Percentiles rank a stretch among this genome's conserved stretches.
Conservation (phyloP, 2,329 filamentous ascomycete genomes). For the Fusarium sarcochroum region DNA sequence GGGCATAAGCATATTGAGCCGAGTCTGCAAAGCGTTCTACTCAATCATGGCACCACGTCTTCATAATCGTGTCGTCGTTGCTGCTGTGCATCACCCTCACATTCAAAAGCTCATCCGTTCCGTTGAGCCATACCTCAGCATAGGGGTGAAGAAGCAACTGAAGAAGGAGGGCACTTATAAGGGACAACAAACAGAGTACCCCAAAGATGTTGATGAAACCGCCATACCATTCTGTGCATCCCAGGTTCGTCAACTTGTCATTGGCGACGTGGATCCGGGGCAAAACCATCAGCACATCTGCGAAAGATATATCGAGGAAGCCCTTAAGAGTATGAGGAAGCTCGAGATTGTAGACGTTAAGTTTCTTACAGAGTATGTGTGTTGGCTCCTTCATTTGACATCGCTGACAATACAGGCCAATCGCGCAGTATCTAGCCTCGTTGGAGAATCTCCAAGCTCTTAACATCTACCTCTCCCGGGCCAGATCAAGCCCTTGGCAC, state of each 20-base stretch:
- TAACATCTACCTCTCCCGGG: background rate
- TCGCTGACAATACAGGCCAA: background rate
- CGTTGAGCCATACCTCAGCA: slow-evolving; percentile 32
- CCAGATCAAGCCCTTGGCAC: too few relatives aligned
- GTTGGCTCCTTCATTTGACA: too few relatives aligned
- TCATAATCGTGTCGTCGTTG: slow-evolving; percentile 22
- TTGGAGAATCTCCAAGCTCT: slow-evolving; percentile 31
- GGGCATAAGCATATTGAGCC: slow-evolving; percentile 11
- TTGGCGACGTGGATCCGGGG: slow-evolving; percentile 9
- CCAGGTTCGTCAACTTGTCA: slow-evolving; percentile 22
- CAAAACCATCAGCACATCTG: slow-evolving; percentile 32
- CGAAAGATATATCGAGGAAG: slow-evolving; percentile 33
- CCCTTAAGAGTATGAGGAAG: slow-evolving; percentile 29
- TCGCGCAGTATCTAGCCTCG: slow-evolving; percentile 16
- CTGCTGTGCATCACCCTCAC: slow-evolving; percentile 23
- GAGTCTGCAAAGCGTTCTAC: slow-evolving; percentile 36
- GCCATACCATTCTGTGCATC: slow-evolving; percentile 18
- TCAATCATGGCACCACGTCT: slow-evolving; percentile 22
- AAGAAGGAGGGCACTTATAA: slow-evolving; percentile 34
- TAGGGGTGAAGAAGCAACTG: slow-evolving; percentile 30
- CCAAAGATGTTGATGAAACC: slow-evolving; percentile 3
- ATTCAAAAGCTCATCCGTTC: slow-evolving; percentile 36
- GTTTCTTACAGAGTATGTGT: slow-evolving; percentile 21
- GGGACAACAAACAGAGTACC: slow-evolving; percentile 22
- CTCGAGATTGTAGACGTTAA: slow-evolving; percentile 19